These are phyloP conservation scores for Cicer arietinum DNA, from an alignment of 306 rosid genomes.

Conservation along the genomic window DNA sequence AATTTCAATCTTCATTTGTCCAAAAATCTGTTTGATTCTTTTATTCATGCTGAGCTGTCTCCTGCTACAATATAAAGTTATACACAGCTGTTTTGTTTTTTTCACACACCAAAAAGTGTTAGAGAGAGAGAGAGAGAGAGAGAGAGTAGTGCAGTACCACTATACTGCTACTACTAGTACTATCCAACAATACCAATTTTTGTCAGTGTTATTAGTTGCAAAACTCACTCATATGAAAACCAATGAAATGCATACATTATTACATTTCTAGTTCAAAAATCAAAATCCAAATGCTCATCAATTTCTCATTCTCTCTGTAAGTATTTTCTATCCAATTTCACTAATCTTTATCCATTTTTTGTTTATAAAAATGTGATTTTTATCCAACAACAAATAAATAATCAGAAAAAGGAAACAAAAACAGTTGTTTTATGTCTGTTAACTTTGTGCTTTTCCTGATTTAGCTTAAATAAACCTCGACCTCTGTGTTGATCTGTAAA, in stretches of 20 bases:
- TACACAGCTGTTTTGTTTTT: constrained; percentile 17
- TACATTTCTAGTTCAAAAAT: not conserved
- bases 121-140: not conserved
- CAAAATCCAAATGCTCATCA: too few species aligned
- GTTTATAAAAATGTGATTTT: constrained; percentile 10
- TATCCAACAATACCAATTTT: not conserved
- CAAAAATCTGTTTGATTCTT: too few species aligned
- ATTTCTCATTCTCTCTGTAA: not conserved
- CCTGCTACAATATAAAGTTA: not conserved
- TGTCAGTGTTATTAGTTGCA: not conserved
- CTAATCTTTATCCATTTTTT: not conserved
- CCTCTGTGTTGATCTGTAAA: constrained; percentile 46
- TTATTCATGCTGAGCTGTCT: constrained; percentile 14
- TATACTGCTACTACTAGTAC: not conserved
- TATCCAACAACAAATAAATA: not conserved
- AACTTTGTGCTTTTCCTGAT: constrained; percentile 45
- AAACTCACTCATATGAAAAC: not conserved
- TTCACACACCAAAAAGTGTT: constrained; percentile 11
- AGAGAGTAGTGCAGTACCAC: not conserved
- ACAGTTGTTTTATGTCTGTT: constrained; percentile 36
- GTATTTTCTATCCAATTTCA: not conserved
- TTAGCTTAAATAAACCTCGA: constrained; percentile 47
- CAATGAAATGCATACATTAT: not conserved
- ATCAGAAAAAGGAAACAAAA: constrained; percentile 22
- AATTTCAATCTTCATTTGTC: too few species aligned